These are phyloP conservation scores for Neohortaea acidophila DNA, from an alignment of 495 filamentous ascomycete species.

Conservation along the genomic window DNA sequence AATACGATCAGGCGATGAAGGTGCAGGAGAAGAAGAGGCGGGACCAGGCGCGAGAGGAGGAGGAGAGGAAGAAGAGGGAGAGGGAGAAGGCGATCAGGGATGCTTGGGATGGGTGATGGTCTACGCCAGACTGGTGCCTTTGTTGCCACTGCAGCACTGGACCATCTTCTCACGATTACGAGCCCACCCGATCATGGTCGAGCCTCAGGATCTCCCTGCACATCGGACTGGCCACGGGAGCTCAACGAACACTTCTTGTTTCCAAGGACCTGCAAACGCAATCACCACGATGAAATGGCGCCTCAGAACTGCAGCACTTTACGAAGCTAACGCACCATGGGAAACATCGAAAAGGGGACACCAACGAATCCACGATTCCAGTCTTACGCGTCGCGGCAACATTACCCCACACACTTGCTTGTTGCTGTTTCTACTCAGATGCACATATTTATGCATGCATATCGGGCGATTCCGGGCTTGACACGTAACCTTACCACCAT, in stretches of 20 bases:
- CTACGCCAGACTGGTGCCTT: background rate
- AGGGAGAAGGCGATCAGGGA: constrained; percentile 69
- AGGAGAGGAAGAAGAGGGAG: constrained; percentile 48
- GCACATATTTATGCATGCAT: no score
- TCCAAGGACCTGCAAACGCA: background rate
- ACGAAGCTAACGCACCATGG: no score
- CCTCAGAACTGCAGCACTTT: no score
- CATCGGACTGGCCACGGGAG: background rate
- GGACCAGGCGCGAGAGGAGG: constrained; percentile 55
- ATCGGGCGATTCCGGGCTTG: no score
- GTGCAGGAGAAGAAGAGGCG: constrained; percentile 70
- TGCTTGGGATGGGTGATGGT: constrained; percentile 33
- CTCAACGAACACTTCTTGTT: no score
- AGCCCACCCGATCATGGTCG: no score
- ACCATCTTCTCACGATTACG: background rate
- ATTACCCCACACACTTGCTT: no score
- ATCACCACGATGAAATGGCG: background rate
- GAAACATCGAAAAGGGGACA: no score
- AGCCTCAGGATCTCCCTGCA: background rate
- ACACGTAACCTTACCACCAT: background rate
- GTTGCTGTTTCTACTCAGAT: no score
- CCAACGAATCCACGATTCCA: no score
- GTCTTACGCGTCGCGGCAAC: no score
- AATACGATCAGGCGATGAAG: constrained; percentile 69
- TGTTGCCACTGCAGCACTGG: background rate